Evolutionary conservation across 2,329 filamentous ascomycete genomes (phyloP).

Genomic region (Grosmannia serpens): DNA sequence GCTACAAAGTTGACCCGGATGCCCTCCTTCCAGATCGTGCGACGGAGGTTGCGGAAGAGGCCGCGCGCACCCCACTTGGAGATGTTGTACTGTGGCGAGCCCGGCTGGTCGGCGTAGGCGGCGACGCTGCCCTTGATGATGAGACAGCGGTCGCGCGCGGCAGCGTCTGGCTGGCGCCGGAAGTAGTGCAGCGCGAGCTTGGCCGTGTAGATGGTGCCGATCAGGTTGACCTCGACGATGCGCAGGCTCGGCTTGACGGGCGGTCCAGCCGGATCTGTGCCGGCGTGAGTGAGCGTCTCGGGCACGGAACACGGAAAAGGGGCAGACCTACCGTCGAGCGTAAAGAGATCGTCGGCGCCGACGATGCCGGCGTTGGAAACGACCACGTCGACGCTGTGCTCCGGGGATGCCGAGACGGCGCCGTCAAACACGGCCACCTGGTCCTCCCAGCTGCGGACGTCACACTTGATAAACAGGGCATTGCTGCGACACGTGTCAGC

Average conservation of each 20-base stretch:
- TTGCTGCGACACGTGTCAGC: conserved; percentile 18
- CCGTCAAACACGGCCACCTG: conserved; percentile 29
- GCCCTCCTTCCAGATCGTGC: conserved; percentile 26
- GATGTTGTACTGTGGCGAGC: conserved; percentile 28
- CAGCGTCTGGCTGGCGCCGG: conserved; percentile 24
- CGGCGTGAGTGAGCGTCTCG: neutral
- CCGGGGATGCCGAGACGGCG: conserved; percentile 23
- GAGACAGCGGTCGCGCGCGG: conserved; percentile 31
- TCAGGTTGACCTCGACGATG: conserved; percentile 29
- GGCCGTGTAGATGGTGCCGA: conserved; percentile 31
- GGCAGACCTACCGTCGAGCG: neutral
- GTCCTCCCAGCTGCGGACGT: conserved; percentile 30
- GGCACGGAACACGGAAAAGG: neutral
- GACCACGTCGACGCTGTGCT: conserved; percentile 30
- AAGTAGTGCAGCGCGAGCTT: conserved; percentile 37
- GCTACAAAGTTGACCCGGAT: conserved; percentile 36
- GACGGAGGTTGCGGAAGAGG: conserved; percentile 28
- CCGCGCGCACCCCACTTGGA: conserved; percentile 32
- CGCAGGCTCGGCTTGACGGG: conserved; percentile 27
- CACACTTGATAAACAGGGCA: conserved; percentile 11
- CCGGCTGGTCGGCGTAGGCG: conserved; percentile 32
- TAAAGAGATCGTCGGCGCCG: conserved; percentile 11
- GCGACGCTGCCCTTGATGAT: conserved; percentile 37
- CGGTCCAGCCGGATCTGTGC: conserved; percentile 13
- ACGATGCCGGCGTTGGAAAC: conserved; percentile 35